Evolutionary conservation across 176 grass and related monocot genomes (phyloP).

Genomic region (Poa annua): DNA sequence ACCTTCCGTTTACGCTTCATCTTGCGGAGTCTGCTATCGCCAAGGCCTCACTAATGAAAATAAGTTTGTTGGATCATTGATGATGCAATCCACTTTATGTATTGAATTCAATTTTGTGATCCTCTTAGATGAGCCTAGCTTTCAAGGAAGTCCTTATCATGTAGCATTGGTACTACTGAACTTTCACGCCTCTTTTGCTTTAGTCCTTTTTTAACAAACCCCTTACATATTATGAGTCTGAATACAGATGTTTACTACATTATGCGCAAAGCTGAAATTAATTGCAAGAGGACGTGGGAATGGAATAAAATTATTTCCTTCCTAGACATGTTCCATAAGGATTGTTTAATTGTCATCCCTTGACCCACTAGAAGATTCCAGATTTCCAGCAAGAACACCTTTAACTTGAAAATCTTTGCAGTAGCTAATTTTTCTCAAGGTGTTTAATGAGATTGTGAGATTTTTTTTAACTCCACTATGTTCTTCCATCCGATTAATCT

Average conservation of each 20-base stretch:
- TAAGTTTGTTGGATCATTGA: not conserved
- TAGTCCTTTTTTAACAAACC: slow-evolving; percentile 11
- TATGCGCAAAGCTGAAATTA: not conserved
- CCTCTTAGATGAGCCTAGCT: not conserved
- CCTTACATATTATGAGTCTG: not conserved
- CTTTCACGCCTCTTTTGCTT: not conserved
- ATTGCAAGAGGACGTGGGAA: not conserved
- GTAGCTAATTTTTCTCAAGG: not conserved
- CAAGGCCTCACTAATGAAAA: not conserved
- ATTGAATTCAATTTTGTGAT: not conserved
- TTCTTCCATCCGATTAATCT: not conserved
- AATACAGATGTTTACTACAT: not conserved
- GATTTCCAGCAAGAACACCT: not conserved
- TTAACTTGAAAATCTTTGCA: not conserved
- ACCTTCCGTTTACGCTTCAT: not conserved
- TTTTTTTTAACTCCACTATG: not conserved
- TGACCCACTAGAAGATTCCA: not conserved
- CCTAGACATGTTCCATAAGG: not conserved
- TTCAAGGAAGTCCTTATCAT: not conserved
- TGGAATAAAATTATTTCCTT: not conserved
- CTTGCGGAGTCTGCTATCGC: not conserved
- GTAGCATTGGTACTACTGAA: not conserved
- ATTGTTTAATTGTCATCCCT: not conserved
- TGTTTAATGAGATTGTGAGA: not conserved
- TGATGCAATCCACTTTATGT: slow-evolving; percentile 1